These are phyloP conservation scores for Calvatia gigantea DNA, from an alignment of 768 basidiomycete species.

Conservation along the genomic window DNA sequence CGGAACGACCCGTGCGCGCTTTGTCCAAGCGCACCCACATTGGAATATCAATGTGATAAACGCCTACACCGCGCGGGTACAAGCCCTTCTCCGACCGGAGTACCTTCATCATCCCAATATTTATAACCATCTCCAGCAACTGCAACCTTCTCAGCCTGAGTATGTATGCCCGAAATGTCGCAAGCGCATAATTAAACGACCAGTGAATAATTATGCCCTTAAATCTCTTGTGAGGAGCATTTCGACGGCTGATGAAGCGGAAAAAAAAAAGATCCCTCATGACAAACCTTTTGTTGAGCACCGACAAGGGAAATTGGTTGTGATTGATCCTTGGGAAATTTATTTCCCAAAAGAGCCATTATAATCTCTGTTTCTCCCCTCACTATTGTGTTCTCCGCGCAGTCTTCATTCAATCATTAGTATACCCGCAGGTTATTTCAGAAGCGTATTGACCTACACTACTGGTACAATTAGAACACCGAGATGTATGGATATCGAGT, in stretches of 20 bases:
- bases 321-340: slow-evolving; percentile 38
- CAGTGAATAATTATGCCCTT: slow-evolving; percentile 58
- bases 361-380: neutral
- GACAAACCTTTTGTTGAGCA: slow-evolving; percentile 14
- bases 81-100: slow-evolving; percentile 7
- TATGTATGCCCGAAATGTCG: slow-evolving; percentile 74
- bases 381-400: neutral
- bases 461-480: slow-evolving; percentile 1
- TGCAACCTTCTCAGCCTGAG: slow-evolving; percentile 37
- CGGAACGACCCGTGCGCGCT: slow-evolving; percentile 42
- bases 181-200: slow-evolving; percentile 40
- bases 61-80: slow-evolving; percentile 14
- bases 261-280: slow-evolving; percentile 44
- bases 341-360: slow-evolving; percentile 35
- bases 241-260: slow-evolving; percentile 29
- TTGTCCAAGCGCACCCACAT: slow-evolving; percentile 43
- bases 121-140: slow-evolving; percentile 22
- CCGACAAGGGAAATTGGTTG: slow-evolving; percentile 4
- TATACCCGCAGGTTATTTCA: neutral
- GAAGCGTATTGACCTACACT: neutral
- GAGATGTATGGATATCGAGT: neutral
- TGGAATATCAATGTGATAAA: slow-evolving; percentile 28
- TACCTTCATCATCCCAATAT: slow-evolving; percentile 21
- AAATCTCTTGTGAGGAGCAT: slow-evolving; percentile 53
- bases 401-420: too few relatives aligned